Evolutionary conservation across 2,329 filamentous ascomycete genomes (phyloP), one percentile per base, ranked within the genome.

Genomic region (Gremmenia infestans): DNA sequence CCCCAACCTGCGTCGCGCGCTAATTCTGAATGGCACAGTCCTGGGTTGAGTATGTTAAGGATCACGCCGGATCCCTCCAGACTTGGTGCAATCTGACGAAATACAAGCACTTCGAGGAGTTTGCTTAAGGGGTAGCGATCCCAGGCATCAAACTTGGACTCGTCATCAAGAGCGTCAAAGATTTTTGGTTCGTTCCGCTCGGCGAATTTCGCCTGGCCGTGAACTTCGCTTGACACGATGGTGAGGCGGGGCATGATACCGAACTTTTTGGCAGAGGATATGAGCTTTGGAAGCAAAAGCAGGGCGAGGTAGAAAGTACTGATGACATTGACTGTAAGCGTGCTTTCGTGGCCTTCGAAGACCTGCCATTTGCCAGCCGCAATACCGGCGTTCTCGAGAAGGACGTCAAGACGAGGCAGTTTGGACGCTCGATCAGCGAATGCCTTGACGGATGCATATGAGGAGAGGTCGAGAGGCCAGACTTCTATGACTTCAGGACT

Each of bases 21-120:
- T 0, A 83, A 68, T 28, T 74, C 68, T 1, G 76, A 76, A 45
- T 78, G 72, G 62, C 80, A 83, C 22, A 79, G 69, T 1, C 80
- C 80, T 0, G 81, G 81, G 54, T 80, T 80, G 19, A 80, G 58
- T 57, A 72, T 71, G 62, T 81, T 82, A 55, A 83, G 61, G 1
- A 75, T 74, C 40, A 82, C 75, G 11, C 36, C 48, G 68, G 63
- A 43, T 40, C 66, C 59, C 11, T 57, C 52, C 0, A 70, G 56
- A 6, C 67, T 64, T 4, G 65, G 53, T 12, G 67, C 71, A 28
- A 77, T 62, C 39, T 74, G 72, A 22, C 76, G 72, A 9, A 72
- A 66, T n/a, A 68, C 57, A 11, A 79, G 65, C 6, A 80, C 69
- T 60, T 78, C 71, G 14, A 81, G 66, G 12, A 81, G 65, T 63